A percentile compares a stretch with the other conserved stretches of the same genome.
Evolutionary conservation across 2,329 filamentous ascomycete genomes (phyloP).

Genomic region (Colletotrichum tropicicola): DNA sequence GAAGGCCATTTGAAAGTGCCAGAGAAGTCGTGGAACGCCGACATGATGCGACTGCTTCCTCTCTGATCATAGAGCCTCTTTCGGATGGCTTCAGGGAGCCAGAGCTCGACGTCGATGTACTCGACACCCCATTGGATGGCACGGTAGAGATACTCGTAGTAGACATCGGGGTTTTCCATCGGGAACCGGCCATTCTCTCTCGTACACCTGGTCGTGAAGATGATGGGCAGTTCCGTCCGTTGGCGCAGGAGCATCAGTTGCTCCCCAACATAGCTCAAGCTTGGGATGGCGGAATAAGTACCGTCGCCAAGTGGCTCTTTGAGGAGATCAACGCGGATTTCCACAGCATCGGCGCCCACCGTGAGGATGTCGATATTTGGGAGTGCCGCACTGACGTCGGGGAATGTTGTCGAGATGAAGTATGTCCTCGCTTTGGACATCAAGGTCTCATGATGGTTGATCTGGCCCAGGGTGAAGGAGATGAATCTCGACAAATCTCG

Average conservation of each 20-base stretch:
- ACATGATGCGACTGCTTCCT: slow-evolving; percentile 86
- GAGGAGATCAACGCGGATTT: slow-evolving; percentile 84
- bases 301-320: slow-evolving; percentile 75
- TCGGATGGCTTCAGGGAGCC: slow-evolving; percentile 82
- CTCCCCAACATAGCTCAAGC: slow-evolving; percentile 84
- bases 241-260: slow-evolving; percentile 87
- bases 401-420: slow-evolving; percentile 88
- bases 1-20: slow-evolving; percentile 87
- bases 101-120: slow-evolving; percentile 89
- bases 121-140: slow-evolving; percentile 91
- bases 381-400: slow-evolving; percentile 82
- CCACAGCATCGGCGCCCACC: slow-evolving; percentile 86
- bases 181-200: slow-evolving; percentile 86
- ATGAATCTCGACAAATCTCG: slow-evolving; percentile 82
- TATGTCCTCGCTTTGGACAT: slow-evolving; percentile 82
- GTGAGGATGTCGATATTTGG: slow-evolving; percentile 89
- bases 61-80: slow-evolving; percentile 72
- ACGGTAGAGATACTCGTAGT: slow-evolving; percentile 81
- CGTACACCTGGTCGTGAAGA: slow-evolving; percentile 86
- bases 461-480: slow-evolving; percentile 82
- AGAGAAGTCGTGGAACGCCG: slow-evolving; percentile 91
- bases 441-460: slow-evolving; percentile 79
- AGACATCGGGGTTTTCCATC: slow-evolving; percentile 80
- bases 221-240: slow-evolving; percentile 87
- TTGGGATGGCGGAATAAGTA: slow-evolving; percentile 72